Percentiles rank a stretch among this genome's conserved stretches.
These are phyloP conservation scores for Typha latifolia DNA, from an alignment of 176 grass and related monocot species.

Conservation along the genomic window DNA sequence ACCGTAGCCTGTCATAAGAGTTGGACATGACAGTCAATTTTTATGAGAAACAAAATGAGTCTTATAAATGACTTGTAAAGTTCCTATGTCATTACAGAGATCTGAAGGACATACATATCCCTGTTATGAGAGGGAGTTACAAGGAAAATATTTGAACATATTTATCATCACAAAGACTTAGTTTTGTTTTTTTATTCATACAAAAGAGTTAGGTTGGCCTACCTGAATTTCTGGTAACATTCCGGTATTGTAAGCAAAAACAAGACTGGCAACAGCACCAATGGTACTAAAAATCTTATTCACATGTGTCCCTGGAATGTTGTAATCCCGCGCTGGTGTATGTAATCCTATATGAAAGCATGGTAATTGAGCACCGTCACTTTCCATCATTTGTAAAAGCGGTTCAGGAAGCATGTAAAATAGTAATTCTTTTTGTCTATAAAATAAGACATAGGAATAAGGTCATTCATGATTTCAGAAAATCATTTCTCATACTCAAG, in stretches of 20 bases:
- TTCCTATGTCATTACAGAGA: too few species aligned
- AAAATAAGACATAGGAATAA: too few species aligned
- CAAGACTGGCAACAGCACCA: constrained; percentile 66
- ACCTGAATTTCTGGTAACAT: constrained; percentile 99
- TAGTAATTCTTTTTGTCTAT: too few species aligned
- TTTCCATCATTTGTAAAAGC: background rate
- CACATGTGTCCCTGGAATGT: constrained; percentile 44
- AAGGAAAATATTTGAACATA: too few species aligned
- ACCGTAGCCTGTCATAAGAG: constrained; percentile 53
- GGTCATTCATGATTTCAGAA: background rate
- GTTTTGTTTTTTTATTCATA: background rate
- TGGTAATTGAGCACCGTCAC: background rate
- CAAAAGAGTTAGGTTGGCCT: background rate
- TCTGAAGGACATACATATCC: too few species aligned
- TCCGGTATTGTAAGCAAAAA: constrained; percentile 93
- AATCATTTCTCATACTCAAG: background rate
- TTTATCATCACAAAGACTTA: too few species aligned
- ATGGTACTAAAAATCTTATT: constrained; percentile 63
- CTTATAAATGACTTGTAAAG: too few species aligned
- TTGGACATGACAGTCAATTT: constrained; percentile 1
- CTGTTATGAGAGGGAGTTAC: too few species aligned
- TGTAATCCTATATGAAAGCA: constrained; percentile 37
- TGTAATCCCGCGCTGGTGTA: constrained; percentile 53
- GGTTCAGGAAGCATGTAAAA: too few species aligned
- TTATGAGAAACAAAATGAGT: background rate